Base-by-base conservation (phyloP, 2,329 filamentous ascomycete species). In the Cyphellophora europaea region DNA sequence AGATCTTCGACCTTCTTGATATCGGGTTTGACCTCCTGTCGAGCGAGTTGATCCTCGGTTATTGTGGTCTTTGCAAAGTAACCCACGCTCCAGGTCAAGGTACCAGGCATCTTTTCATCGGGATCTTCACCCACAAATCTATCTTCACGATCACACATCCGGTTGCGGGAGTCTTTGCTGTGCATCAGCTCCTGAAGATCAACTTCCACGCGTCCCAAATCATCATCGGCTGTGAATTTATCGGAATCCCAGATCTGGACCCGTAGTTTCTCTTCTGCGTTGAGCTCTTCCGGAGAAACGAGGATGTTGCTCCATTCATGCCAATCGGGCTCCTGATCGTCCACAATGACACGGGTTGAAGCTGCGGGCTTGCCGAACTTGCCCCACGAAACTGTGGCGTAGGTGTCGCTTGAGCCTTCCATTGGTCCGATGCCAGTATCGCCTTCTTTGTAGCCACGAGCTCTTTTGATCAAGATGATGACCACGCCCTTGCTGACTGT, bases 231-330 rank as follows among this genome's bases (percentile, higher is more conserved):
- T 2, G 75, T 79, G 33, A 74, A 69, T 28, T 76, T 74, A 52
- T 86, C 82, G 2, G 78, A 82, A 47, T 87, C 82, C 81, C 81
- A 87, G 0, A 86, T 62, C 49, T 85, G 79, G 2, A 86, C 51
- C 3, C 79, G 71, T 6, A 87, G 53, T 19, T 72, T 74, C 55
- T 84, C 80, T 14, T 78, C 71, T 0, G 82, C 79, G 41, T 86
- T 81, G 8, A 86, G 55, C 51, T 86, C 80, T 43, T 83, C 75
- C 0, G 76, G 68, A 0, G 78, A 77, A 2, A 86, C 79, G 2
- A 83, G 61, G n/a, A 86, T 58, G 38, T 72, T 79, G 14, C 72
- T 72, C 32, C 74, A 79, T 53, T 87, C 82, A 19, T 82, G 67
- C 80, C 81, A 86, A 30, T 62, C 65, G 0, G 82, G 82, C 18